Percentiles rank a stretch among this genome's conserved stretches.
Conservation (phyloP, 352 stramenopile genomes). For the Globisporangium polare region DNA sequence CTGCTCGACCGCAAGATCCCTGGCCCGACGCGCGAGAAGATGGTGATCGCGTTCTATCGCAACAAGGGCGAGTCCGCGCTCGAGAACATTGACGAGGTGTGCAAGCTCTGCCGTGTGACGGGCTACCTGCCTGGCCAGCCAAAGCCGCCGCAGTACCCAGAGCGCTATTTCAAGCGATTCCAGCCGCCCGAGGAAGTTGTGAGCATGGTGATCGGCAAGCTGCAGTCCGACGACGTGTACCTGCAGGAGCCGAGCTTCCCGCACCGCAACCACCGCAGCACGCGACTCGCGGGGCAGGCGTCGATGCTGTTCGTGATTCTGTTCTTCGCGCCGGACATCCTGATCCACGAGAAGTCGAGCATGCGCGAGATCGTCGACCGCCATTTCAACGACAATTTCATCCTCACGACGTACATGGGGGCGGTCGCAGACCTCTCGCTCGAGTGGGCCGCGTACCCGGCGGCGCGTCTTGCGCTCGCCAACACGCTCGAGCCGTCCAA, state of each 20-base stretch:
- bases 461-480: slow-evolving; percentile 84
- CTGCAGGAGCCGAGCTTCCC: slow-evolving; percentile 90
- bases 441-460: slow-evolving; percentile 90
- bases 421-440: slow-evolving; percentile 90
- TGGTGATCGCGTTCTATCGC: slow-evolving; percentile 89
- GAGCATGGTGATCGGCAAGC: slow-evolving; percentile 90
- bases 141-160: slow-evolving; percentile 84
- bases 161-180: slow-evolving; percentile 88
- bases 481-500: slow-evolving; percentile 87
- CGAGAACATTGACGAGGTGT: slow-evolving; percentile 91
- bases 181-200: slow-evolving; percentile 86
- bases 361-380: slow-evolving; percentile 95
- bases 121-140: slow-evolving; percentile 83
- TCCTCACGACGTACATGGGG: slow-evolving; percentile 94
- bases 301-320: slow-evolving; percentile 95
- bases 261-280: slow-evolving; percentile 90
- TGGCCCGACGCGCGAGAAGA: slow-evolving; percentile 85
- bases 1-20: slow-evolving; percentile 92
- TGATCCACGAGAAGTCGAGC: slow-evolving; percentile 89
- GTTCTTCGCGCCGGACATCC: slow-evolving; percentile 91
- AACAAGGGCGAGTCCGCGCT: slow-evolving; percentile 87
- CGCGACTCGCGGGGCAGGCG: slow-evolving; percentile 86
- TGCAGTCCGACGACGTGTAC: slow-evolving; percentile 95
- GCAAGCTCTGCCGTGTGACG: slow-evolving; percentile 87
- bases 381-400: slow-evolving; percentile 97